phyloP scores from a whole-genome alignment of 2,329 filamentous ascomycete genomes.

The Lachnellula cervina region DNA sequence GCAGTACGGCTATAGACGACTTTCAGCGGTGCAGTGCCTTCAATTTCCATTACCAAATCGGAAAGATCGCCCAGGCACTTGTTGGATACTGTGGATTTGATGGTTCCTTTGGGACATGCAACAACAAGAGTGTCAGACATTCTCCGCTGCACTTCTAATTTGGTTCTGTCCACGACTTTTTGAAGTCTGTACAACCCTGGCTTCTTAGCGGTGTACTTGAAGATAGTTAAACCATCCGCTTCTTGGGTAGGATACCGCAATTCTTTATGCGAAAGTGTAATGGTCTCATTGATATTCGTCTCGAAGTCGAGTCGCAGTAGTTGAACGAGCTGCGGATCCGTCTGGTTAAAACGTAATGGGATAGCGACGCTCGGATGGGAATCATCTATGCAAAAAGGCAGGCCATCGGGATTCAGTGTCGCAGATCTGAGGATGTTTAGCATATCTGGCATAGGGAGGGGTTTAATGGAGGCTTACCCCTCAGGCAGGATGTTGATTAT shows the following conservation, averaged over 20 bases:
- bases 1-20: constrained; percentile 88
- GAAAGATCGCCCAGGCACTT: constrained; percentile 87
- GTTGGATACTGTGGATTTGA: constrained; percentile 59
- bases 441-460: background rate
- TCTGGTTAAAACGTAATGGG: constrained; percentile 91
- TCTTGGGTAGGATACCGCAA: constrained; percentile 62
- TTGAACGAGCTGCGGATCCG: constrained; percentile 81
- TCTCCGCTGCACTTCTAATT: constrained; percentile 80
- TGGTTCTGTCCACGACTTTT: constrained; percentile 86
- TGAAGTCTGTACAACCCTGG: constrained; percentile 81
- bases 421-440: constrained; percentile 56
- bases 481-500: constrained; percentile 97
- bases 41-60: constrained; percentile 74
- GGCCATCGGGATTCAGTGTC: constrained; percentile 73
- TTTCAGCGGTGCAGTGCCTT: constrained; percentile 84
- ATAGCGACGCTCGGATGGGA: constrained; percentile 58
- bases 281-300: constrained; percentile 71
- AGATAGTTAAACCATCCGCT: constrained; percentile 55
- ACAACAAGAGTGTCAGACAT: constrained; percentile 79
- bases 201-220: constrained; percentile 72
- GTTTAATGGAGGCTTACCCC: constrained; percentile 50
- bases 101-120: constrained; percentile 72
- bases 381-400: constrained; percentile 75
- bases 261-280: constrained; percentile 69
- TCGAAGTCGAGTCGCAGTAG: constrained; percentile 82